These are phyloP conservation scores for Boletus subparvulus DNA, from an alignment of 768 basidiomycete species.

Conservation along the genomic window DNA sequence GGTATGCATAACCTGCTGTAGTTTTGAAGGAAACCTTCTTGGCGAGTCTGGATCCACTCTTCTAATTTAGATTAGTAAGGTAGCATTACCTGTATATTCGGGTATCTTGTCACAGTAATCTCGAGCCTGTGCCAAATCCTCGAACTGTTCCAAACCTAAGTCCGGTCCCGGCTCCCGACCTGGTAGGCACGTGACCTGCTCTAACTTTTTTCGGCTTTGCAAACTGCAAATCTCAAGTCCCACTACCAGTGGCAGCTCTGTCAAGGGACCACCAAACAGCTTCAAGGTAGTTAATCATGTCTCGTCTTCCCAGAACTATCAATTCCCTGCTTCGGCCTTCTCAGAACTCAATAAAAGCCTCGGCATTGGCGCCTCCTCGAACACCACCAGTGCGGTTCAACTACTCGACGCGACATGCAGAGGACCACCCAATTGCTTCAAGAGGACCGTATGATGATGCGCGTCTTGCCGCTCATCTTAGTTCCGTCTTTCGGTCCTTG, in stretches of 20 bases:
- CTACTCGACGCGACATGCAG: conserved; percentile 17
- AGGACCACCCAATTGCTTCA: conserved; percentile 1
- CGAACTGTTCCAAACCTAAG: neutral
- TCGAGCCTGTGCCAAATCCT: too few relatives aligned
- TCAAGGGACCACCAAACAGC: neutral
- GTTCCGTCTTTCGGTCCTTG: conserved; percentile 61
- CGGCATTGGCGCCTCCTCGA: conserved; percentile 15
- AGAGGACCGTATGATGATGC: conserved; percentile 14
- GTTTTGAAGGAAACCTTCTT: neutral
- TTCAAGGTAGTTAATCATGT: conserved; percentile 12
- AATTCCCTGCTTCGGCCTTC: conserved; percentile 11
- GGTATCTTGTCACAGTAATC: neutral
- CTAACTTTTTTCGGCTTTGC: conserved; percentile 4
- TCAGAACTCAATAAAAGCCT: conserved; percentile 9
- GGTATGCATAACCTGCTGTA: neutral
- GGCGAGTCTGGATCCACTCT: neutral
- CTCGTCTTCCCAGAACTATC: conserved; percentile 20
- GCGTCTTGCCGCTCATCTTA: conserved; percentile 53
- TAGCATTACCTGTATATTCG: neutral
- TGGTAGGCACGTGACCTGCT: conserved; percentile 20
- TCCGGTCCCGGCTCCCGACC: too few relatives aligned
- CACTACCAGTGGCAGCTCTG: neutral
- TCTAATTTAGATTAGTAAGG: neutral
- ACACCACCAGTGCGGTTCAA: conserved; percentile 3
- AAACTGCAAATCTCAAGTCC: neutral